Conservation (phyloP, 805 yeast species). For the Metschnikowia lunata region DNA sequence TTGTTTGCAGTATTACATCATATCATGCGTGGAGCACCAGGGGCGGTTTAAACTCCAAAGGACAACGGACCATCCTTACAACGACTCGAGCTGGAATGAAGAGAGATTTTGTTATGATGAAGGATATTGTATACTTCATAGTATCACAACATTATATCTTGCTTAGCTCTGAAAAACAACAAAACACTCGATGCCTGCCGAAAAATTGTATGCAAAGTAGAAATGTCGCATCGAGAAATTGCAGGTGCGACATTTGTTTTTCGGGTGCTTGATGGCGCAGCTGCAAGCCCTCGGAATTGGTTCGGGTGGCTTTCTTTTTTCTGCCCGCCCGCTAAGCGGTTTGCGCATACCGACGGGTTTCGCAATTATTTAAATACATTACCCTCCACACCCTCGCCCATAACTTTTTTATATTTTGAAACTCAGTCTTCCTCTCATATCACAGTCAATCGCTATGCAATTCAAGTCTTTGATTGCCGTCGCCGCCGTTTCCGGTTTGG, state of each 20-base stretch:
- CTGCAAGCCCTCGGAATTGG: constrained; percentile 11
- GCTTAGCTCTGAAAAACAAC: too few relatives aligned
- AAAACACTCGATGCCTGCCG: too few relatives aligned
- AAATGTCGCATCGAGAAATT: too few relatives aligned
- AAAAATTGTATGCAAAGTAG: too few relatives aligned
- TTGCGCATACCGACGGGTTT: constrained; percentile 2
- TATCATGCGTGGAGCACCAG: too few relatives aligned
- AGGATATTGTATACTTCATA: too few relatives aligned
- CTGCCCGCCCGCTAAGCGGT: neutral
- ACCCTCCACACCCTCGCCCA: constrained; percentile 3
- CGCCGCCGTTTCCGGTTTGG: constrained; percentile 49
- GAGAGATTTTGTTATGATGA: too few relatives aligned
- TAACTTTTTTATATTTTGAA: constrained; percentile 2
- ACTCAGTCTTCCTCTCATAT: constrained; percentile 4
- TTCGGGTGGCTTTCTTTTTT: neutral
- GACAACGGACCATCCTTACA: too few relatives aligned
- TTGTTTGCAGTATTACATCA: too few relatives aligned
- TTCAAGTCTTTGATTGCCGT: constrained; percentile 47
- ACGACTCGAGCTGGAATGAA: too few relatives aligned
- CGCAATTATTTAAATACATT: constrained; percentile 4
- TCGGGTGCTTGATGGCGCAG: constrained; percentile 2
- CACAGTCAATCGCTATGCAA: constrained; percentile 43
- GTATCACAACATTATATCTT: too few relatives aligned
- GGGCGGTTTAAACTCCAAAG: too few relatives aligned
- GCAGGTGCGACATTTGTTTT: neutral